A percentile compares a stretch with the other conserved stretches of the same genome.
Conservation (phyloP, 192 early-diverging fungal genomes). For the Coemansia sp. region DNA sequence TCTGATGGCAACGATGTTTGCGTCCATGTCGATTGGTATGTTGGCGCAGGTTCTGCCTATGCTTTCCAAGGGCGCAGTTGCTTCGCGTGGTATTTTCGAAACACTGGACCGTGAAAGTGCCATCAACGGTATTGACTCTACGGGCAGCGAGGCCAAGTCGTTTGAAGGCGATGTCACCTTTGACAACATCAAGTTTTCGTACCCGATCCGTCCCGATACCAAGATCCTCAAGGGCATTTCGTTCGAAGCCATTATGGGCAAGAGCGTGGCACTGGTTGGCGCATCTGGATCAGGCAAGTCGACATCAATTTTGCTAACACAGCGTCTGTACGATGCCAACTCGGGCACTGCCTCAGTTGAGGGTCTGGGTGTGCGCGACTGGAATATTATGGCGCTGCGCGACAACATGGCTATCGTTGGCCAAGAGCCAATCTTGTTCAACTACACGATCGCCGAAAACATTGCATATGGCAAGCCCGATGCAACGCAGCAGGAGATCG, state of each 20-base stretch:
- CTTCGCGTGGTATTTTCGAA: conserved; percentile 73
- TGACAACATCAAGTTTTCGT: conserved; percentile 57
- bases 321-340: conserved; percentile 78
- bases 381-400: conserved; percentile 70
- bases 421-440: conserved; percentile 89
- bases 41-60: conserved; percentile 65
- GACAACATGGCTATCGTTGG: conserved; percentile 77
- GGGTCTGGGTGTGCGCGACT: conserved; percentile 57
- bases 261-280: conserved; percentile 84
- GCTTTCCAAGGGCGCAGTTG: conserved; percentile 75
- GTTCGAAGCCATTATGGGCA: conserved; percentile 56
- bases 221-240: conserved; percentile 66
- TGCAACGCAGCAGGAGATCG: conserved; percentile 61
- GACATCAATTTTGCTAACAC: conserved; percentile 61
- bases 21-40: conserved; percentile 59
- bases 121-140: conserved; percentile 55
- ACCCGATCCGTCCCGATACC: conserved; percentile 64
- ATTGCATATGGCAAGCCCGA: conserved; percentile 71
- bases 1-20: conserved; percentile 61
- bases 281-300: conserved; percentile 83
- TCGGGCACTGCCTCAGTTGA: conserved; percentile 65
- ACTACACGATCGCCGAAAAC: conserved; percentile 84
- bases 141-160: conserved; percentile 62
- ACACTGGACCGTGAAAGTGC: conserved; percentile 68
- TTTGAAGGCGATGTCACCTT: conserved; percentile 57